Percentiles rank a stretch among this genome's conserved stretches.
Conservation (phyloP, 805 yeast species). For the Dipodascus albidus region DNA sequence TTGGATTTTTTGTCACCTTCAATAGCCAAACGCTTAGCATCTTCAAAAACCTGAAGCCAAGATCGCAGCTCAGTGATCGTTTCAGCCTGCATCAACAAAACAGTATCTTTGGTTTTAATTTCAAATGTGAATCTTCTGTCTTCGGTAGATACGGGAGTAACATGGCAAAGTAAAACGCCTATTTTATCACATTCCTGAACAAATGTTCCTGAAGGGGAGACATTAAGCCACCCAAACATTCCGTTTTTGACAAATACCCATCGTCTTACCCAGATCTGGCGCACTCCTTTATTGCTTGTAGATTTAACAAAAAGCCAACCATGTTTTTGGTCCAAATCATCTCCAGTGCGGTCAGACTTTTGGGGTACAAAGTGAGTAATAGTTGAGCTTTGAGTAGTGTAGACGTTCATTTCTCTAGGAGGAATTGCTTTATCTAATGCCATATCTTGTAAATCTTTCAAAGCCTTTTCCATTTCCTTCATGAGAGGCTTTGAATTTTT, state of each 20-base stretch:
- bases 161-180: constrained; percentile 65
- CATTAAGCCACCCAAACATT: constrained; percentile 65
- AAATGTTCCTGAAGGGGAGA: constrained; percentile 56
- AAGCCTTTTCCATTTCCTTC: constrained; percentile 43
- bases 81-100: constrained; percentile 66
- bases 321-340: constrained; percentile 35
- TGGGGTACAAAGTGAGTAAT: constrained; percentile 7
- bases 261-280: constrained; percentile 68
- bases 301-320: constrained; percentile 80
- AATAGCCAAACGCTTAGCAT: constrained; percentile 42
- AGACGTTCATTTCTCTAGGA: constrained; percentile 46
- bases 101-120: constrained; percentile 51
- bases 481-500: constrained; percentile 27
- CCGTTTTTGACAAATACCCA: constrained; percentile 85
- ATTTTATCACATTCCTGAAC: constrained; percentile 89
- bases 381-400: constrained; percentile 41
- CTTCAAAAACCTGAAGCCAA: constrained; percentile 68
- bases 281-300: constrained; percentile 33
- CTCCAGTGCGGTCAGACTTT: background rate
- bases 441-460: constrained; percentile 50
- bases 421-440: constrained; percentile 46
- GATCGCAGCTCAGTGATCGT: constrained; percentile 53
- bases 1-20: constrained; percentile 27
- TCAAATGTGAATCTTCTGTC: constrained; percentile 81
- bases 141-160: constrained; percentile 54